Percentiles rank a stretch among this genome's conserved stretches.
These are phyloP conservation scores for Plasmodium fragile DNA, from an alignment of 169 alveolate genomes.

Conservation along the genomic window DNA sequence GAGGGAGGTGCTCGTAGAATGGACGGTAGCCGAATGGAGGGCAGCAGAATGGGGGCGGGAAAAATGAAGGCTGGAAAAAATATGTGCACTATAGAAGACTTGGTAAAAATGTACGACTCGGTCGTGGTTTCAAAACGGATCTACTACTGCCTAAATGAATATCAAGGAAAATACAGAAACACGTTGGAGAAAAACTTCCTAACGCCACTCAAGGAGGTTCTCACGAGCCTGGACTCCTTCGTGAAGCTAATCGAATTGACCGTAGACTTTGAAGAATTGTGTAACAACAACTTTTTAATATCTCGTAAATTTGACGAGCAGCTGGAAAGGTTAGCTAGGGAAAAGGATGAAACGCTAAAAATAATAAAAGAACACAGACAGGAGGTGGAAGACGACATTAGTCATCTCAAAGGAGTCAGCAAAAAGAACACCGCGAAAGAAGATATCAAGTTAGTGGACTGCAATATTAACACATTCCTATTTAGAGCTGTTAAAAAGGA, in stretches of 20 bases:
- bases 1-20: background rate
- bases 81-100: slow-evolving; percentile 75
- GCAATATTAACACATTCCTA: slow-evolving; percentile 85
- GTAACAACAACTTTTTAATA: slow-evolving; percentile 89
- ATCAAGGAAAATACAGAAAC: slow-evolving; percentile 79
- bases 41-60: background rate
- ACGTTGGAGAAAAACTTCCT: slow-evolving; percentile 78
- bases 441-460: slow-evolving; percentile 87
- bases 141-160: slow-evolving; percentile 75
- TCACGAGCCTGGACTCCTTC: slow-evolving; percentile 88
- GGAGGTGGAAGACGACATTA: slow-evolving; percentile 87
- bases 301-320: slow-evolving; percentile 88
- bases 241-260: slow-evolving; percentile 93
- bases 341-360: slow-evolving; percentile 59
- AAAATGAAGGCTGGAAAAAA: background rate
- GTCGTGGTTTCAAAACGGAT: slow-evolving; percentile 51
- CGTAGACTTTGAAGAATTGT: slow-evolving; percentile 93
- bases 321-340: slow-evolving; percentile 69
- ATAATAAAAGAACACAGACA: slow-evolving; percentile 83
- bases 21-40: slow-evolving; percentile 6
- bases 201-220: slow-evolving; percentile 83
- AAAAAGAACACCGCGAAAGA: slow-evolving; percentile 78
- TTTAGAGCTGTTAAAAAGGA: slow-evolving; percentile 92
- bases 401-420: slow-evolving; percentile 84
- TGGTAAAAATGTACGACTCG: slow-evolving; percentile 79